These are phyloP conservation scores for Penicillium bialowiezense DNA, from an alignment of 495 filamentous ascomycete genomes.

Conservation along the genomic window DNA sequence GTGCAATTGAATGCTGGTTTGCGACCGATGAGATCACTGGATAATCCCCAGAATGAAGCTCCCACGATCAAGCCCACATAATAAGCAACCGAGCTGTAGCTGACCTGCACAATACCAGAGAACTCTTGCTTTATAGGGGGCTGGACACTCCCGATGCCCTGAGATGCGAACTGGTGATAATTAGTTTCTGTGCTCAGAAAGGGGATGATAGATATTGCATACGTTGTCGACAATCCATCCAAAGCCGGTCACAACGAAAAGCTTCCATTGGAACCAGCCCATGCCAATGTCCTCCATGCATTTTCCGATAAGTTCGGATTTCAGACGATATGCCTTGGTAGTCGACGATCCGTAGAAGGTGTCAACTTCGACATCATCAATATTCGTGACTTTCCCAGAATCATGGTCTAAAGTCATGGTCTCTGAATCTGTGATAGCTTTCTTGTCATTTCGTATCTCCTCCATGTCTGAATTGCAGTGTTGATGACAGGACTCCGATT, in stretches of 20 bases:
- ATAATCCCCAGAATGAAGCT: constrained; percentile 34
- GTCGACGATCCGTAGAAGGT: constrained; percentile 34
- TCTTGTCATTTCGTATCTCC: constrained; percentile 15
- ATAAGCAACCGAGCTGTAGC: constrained; percentile 37
- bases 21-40: constrained; percentile 31
- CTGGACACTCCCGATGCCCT: constrained; percentile 30
- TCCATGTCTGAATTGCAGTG: constrained; percentile 13
- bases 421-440: not conserved
- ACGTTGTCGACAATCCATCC: constrained; percentile 38
- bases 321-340: constrained; percentile 30
- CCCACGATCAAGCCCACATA: constrained; percentile 35
- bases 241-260: constrained; percentile 33
- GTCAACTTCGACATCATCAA: constrained; percentile 22
- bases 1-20: constrained; percentile 32
- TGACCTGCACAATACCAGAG: constrained; percentile 23
- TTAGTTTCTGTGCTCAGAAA: not conserved
- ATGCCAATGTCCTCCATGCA: constrained; percentile 35
- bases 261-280: constrained; percentile 37
- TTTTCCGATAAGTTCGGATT: constrained; percentile 31
- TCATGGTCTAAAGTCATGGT: constrained; percentile 2
- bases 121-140: constrained; percentile 32
- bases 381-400: constrained; percentile 17
- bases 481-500: not conserved
- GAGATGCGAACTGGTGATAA: constrained; percentile 24
- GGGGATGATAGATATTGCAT: not conserved